phyloP scores from a whole-genome alignment of 2,329 filamentous ascomycete species.

The Clonostachys solani region DNA sequence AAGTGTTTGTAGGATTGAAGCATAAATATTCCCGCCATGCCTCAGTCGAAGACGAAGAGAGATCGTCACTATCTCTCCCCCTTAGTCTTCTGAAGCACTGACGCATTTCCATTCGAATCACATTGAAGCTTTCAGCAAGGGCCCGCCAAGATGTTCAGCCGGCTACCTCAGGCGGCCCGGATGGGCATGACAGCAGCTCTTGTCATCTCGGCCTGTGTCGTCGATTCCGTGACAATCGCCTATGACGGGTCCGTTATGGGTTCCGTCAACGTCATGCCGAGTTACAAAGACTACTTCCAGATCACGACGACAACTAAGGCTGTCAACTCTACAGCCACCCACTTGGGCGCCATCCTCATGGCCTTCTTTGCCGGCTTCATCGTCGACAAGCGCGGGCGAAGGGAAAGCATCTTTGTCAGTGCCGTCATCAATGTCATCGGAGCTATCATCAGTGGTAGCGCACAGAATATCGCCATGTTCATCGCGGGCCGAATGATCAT shows the following conservation, averaged over 20 bases:
- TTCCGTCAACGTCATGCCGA: slow-evolving; percentile 51
- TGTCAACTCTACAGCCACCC: slow-evolving; percentile 51
- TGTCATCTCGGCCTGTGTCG: slow-evolving; percentile 11
- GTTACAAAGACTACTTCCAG: slow-evolving; percentile 51
- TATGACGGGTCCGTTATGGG: slow-evolving; percentile 51
- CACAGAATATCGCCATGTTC: slow-evolving; percentile 47
- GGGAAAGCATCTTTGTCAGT: slow-evolving; percentile 12
- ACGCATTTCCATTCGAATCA: no score
- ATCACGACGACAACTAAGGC: slow-evolving; percentile 47
- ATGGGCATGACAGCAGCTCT: not conserved
- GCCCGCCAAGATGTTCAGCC: no score
- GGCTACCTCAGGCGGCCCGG: no score
- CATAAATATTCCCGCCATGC: no score
- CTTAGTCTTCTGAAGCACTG: no score
- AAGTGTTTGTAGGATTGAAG: no score
- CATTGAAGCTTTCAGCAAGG: no score
- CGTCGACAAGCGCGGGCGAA: slow-evolving; percentile 19
- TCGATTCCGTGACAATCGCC: slow-evolving; percentile 18
- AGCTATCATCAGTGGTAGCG: slow-evolving; percentile 38
- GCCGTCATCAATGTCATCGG: slow-evolving; percentile 36
- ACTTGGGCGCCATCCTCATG: slow-evolving; percentile 43
- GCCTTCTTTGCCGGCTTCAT: slow-evolving; percentile 34
- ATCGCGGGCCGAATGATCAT: slow-evolving; percentile 38
- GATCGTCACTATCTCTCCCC: no score
- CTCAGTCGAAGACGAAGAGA: no score